A percentile compares a stretch with the other conserved stretches of the same genome.
These are phyloP conservation scores for Ascochyta pisi DNA, from an alignment of 2,329 filamentous ascomycete genomes.

Conservation along the genomic window DNA sequence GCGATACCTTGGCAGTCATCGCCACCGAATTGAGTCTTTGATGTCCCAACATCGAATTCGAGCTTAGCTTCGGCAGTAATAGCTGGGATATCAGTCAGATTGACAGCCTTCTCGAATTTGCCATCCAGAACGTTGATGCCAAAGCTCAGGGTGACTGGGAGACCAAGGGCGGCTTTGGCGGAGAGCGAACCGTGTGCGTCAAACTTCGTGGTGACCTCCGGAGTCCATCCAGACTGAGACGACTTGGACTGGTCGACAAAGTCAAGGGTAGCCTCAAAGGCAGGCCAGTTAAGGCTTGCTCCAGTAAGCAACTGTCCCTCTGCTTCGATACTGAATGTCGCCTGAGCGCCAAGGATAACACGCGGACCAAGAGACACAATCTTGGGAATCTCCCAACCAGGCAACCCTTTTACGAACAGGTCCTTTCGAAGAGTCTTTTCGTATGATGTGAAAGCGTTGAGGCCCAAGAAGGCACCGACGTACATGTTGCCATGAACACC, in stretches of 20 bases:
- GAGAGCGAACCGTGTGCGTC: slow-evolving; percentile 11
- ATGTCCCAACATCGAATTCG: slow-evolving; percentile 12
- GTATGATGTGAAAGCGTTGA: slow-evolving; percentile 14
- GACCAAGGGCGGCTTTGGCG: slow-evolving; percentile 13
- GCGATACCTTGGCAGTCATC: slow-evolving; percentile 13
- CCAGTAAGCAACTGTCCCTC: slow-evolving; percentile 13
- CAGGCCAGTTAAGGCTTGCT: slow-evolving; percentile 13
- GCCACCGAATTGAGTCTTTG: slow-evolving; percentile 8
- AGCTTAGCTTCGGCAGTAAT: slow-evolving; percentile 16
- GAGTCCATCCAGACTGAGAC: slow-evolving; percentile 13
- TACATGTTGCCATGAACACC: slow-evolving; percentile 15
- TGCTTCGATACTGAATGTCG: slow-evolving; percentile 13
- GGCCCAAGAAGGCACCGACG: slow-evolving; percentile 10
- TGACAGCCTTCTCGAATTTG: slow-evolving; percentile 9
- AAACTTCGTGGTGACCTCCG: slow-evolving; percentile 11
- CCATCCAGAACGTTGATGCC: slow-evolving; percentile 9
- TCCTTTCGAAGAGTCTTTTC: slow-evolving; percentile 15
- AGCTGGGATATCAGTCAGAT: slow-evolving; percentile 12
- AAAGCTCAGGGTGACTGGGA: slow-evolving; percentile 12
- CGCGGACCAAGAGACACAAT: slow-evolving; percentile 11
- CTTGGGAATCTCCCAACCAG: slow-evolving; percentile 13
- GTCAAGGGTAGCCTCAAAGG: slow-evolving; percentile 9
- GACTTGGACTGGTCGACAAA: slow-evolving; percentile 13
- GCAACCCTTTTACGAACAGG: slow-evolving; percentile 10
- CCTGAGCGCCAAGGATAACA: slow-evolving; percentile 6